Evolutionary conservation across 116 monocot species (phyloP).

Genomic region (Iris pallida): DNA sequence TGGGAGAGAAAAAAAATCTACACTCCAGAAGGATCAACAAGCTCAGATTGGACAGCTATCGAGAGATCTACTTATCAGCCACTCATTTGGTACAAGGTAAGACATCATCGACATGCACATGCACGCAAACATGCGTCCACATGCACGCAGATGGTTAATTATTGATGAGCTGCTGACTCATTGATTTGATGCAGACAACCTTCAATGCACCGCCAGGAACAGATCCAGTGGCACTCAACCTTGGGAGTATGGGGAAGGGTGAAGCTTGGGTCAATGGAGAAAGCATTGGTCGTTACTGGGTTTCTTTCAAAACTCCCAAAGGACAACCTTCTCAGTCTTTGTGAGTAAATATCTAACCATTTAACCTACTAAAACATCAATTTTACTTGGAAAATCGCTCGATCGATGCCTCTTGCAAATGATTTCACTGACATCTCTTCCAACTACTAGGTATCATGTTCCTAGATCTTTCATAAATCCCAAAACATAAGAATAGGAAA

Average conservation of each 20-base stretch:
- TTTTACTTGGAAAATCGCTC: no score
- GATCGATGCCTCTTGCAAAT: no score
- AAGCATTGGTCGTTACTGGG: constrained; percentile 90
- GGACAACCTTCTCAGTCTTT: constrained; percentile 68
- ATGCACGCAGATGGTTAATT: background rate
- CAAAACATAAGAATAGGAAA: no score
- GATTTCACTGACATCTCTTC: no score
- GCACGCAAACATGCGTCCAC: background rate
- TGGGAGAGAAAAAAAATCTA: constrained; percentile 62
- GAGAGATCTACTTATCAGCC: constrained; percentile 23
- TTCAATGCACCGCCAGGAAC: constrained; percentile 48
- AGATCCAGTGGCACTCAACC: constrained; percentile 63
- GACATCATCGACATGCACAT: background rate
- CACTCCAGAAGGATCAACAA: constrained; percentile 39
- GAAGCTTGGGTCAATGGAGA: constrained; percentile 86
- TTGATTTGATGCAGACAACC: constrained; percentile 26
- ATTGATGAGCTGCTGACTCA: background rate
- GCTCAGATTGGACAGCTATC: constrained; percentile 29
- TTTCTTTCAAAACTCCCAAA: constrained; percentile 59
- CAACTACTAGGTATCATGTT: constrained; percentile 53
- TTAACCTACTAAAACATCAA: no score
- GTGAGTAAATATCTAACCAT: constrained; percentile 35
- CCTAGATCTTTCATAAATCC: no score
- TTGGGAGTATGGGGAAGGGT: constrained; percentile 84
- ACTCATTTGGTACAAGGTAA: constrained; percentile 87